Percentiles rank a stretch among this genome's conserved stretches.
Conservation (phyloP, 2,329 filamentous ascomycete genomes). For the Orbilia quercus region DNA sequence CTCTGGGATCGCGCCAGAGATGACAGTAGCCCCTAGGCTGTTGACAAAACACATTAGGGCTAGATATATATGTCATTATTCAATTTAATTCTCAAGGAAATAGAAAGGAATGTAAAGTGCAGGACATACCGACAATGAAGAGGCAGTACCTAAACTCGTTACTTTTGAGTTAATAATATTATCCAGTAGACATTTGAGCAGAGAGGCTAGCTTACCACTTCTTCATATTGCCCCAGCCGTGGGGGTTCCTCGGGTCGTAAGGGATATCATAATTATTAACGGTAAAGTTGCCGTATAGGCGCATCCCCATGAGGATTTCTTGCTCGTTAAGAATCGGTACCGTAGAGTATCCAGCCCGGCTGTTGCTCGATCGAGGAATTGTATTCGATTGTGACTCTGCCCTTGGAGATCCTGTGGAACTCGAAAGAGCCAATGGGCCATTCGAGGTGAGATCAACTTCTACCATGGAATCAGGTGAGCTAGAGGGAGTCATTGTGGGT, state of each 20-base stretch:
- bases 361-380: neutral
- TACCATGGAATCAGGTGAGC: constrained; percentile 20
- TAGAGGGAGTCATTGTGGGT: neutral
- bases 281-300: constrained; percentile 5
- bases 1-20: constrained; percentile 17
- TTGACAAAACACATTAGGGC: constrained; percentile 30
- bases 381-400: too few relatives aligned
- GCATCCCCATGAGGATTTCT: constrained; percentile 4
- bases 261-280: constrained; percentile 15
- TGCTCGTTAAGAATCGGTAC: constrained; percentile 7
- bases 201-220: constrained; percentile 13
- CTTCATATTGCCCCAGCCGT: neutral
- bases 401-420: neutral
- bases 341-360: constrained; percentile 7
- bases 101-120: neutral
- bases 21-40: constrained; percentile 36
- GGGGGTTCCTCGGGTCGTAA: constrained; percentile 14
- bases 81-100: neutral
- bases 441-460: constrained; percentile 16
- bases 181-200: neutral
- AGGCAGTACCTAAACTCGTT: constrained; percentile 21
- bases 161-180: neutral
- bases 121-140: constrained; percentile 13
- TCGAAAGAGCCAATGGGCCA: neutral
- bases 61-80: neutral